phyloP scores from a whole-genome alignment of 805 yeast species.

The Spathaspora arborariae region DNA sequence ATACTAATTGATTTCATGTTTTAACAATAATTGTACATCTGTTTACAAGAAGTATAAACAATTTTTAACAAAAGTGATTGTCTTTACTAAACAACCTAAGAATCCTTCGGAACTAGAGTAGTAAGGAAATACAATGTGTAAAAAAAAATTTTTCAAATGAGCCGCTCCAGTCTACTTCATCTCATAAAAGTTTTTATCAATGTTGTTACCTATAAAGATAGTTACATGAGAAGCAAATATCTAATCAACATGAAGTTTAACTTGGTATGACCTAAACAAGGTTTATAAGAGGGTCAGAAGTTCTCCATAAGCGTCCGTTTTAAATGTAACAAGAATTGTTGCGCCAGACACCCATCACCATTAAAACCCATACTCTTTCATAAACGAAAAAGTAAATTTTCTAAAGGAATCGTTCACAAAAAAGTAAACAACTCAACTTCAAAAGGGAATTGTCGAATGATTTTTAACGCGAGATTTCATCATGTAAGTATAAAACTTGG shows the following conservation, averaged over 20 bases:
- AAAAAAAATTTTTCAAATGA: no score
- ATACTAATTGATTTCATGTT: no score
- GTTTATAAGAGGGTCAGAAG: slow-evolving; percentile 37
- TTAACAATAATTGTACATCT: no score
- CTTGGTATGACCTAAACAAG: background rate
- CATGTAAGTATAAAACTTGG: slow-evolving; percentile 61
- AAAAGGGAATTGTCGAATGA: slow-evolving; percentile 38
- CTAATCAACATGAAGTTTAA: background rate
- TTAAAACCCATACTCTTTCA: slow-evolving; percentile 34
- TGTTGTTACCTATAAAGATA: no score
- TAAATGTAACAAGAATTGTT: slow-evolving; percentile 42
- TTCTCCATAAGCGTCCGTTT: slow-evolving; percentile 41
- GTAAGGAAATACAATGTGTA: no score
- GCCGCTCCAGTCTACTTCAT: no score
- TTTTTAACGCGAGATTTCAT: slow-evolving; percentile 56
- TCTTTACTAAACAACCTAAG: no score
- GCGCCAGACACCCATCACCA: slow-evolving; percentile 51
- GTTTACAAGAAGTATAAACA: no score
- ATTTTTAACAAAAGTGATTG: no score
- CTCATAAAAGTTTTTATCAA: no score
- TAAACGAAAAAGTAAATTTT: slow-evolving; percentile 29
- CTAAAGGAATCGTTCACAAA: slow-evolving; percentile 30
- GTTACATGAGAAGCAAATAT: no score
- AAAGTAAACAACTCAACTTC: slow-evolving; percentile 33
- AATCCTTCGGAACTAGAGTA: no score